Base-by-base conservation (phyloP, 1,284 basidiomycete genomes). In the Dichomitus squalens region DNA sequence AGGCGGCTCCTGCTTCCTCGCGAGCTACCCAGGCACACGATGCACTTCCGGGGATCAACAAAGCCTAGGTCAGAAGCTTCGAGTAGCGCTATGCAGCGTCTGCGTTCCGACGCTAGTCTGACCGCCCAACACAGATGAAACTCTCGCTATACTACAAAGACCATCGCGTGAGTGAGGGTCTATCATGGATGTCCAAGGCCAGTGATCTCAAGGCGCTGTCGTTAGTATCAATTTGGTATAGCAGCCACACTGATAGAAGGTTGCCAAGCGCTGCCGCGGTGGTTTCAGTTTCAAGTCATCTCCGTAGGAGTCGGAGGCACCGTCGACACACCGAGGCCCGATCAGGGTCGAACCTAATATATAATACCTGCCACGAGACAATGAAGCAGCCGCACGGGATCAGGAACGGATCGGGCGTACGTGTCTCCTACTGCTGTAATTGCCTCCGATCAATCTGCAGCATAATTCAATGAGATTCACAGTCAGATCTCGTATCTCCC, bases 1-100 rank as follows among this genome's bases (percentile, higher is more conserved):
- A 59, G 58, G 61, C 57, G 23, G 9, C 7, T 21, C 29, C 44
- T 21, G 31, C 18, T 34, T 18, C 18, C 18, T 21, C 14, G 14
- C 5, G 29, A 46, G 29, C 25, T n/a, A 31, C 11, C 11, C 6
- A 31, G 29, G 29, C 29, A 31, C 29, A 5, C 18, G 27, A n/a
- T 33, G 29, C 44, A 7, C 31, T 18, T 31, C 44, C 18, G 29
- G 12, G 44, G 29, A 33, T 29, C 44, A n/a, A 6, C 20, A 5
- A 3, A 20, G 41, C 16, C 25, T n/a, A 23, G 23, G 25, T 8
- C 29, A 31, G 35, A 36, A 36, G 35, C 14, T 18, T 16, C 4
- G 44, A 14, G 31, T 33, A 14, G 31, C 44, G 20, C 29, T 12
- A 20, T 33, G 40, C 33, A 27, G 40, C 27, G 29, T 41, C 29